Evolutionary conservation across 1,284 basidiomycete species (phyloP), one percentile per base, ranked within the genome.

Genomic region (Vanrija sp.): DNA sequence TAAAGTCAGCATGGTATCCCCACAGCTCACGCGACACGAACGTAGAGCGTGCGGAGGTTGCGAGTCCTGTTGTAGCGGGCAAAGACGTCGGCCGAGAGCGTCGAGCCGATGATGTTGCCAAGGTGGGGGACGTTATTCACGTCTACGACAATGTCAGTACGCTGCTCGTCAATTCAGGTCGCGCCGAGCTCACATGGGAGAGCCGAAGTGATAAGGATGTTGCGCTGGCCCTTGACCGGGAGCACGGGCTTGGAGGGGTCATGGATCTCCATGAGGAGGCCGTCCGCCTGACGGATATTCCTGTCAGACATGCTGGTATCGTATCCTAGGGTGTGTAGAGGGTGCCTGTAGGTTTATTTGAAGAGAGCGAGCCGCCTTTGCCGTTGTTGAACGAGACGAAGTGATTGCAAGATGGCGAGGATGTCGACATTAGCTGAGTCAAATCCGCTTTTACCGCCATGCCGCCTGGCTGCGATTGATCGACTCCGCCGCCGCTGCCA

Each of bases 121-220:
- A 99, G 84, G 81, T 99, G 96, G 23, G 96, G 96, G 15, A 98
- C 95, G 72, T 98, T 99, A 78, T 99, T 99, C 76, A 96, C 98
- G 73, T 95, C 76, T 78, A 60, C 15, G 4, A 9, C 8, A 23
- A n/a, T 29, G 44, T 54, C 40, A 49, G 58, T 29, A 46, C 18
- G 18, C 10, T 29, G 34, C 25, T 42, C 14, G 12, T n/a, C 10
- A 12, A 29, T 4, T 18, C 39, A 18, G n/a, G n/a, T 7, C 5
- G 25, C 40, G 39, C 12, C 39, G 16, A 19, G 52, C 76, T 65
- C 48, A 79, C 78, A 99, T 14, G 96, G 96, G 52, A 99, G 79
- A 39, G 96, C 95, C 57, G 93, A 97, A 9, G 96, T 98, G 72
- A 98, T 87, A 42, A 99, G 81, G 49, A 97, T 79, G 69, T 97